phyloP scores from a whole-genome alignment of 2,329 filamentous ascomycete species.

The Lecanicillium sp. region DNA sequence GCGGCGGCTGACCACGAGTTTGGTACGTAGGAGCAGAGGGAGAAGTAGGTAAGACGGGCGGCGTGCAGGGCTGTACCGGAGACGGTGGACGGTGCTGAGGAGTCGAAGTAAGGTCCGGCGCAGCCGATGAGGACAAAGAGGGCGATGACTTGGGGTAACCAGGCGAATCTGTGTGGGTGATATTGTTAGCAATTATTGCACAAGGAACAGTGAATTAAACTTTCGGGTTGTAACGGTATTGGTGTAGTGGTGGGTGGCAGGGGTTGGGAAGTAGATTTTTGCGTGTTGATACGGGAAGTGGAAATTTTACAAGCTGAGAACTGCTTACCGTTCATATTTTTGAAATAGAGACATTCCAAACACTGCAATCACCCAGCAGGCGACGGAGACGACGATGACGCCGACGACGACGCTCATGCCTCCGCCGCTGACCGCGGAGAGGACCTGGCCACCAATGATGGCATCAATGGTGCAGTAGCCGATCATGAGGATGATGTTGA shows the following conservation, averaged over 20 bases:
- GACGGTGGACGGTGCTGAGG: constrained; percentile 52
- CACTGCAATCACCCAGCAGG: constrained; percentile 64
- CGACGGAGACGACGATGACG: constrained; percentile 67
- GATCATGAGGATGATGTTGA: constrained; percentile 53
- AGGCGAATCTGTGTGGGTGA: constrained; percentile 18
- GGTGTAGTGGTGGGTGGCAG: too few relatives aligned
- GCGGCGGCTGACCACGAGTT: constrained; percentile 61
- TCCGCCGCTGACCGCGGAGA: constrained; percentile 60
- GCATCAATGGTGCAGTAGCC: constrained; percentile 73
- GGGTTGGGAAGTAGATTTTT: too few relatives aligned
- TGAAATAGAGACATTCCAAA: constrained; percentile 52
- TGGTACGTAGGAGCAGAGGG: constrained; percentile 49
- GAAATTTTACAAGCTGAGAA: not conserved
- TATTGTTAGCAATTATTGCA: constrained; percentile 2
- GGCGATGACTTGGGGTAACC: constrained; percentile 63
- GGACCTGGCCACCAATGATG: constrained; percentile 71
- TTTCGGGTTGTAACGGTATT: too few relatives aligned
- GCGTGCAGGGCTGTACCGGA: constrained; percentile 59
- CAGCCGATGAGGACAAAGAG: constrained; percentile 67
- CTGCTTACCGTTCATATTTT: constrained; percentile 53
- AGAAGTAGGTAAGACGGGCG: constrained; percentile 56
- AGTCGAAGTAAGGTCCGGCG: constrained; percentile 52
- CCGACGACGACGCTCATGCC: constrained; percentile 65
- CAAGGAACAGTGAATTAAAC: too few relatives aligned
- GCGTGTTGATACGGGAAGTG: too few relatives aligned